phyloP scores from a whole-genome alignment of 371 early-diverging fungal species.

The Apophysomyces elegans region DNA sequence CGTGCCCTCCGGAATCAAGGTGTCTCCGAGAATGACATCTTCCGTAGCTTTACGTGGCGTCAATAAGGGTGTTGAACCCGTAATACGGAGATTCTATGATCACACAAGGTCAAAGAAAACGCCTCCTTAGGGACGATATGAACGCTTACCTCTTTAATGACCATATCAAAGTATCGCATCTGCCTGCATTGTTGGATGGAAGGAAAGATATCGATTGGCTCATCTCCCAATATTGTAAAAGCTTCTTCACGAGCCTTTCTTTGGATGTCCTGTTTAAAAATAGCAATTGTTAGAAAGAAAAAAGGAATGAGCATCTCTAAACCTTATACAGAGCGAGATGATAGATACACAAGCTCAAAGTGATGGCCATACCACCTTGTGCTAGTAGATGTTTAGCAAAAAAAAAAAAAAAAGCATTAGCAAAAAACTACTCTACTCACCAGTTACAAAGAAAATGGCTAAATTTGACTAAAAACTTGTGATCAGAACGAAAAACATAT shows the following conservation, averaged over 20 bases:
- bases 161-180: conserved; percentile 45
- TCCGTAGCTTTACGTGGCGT: conserved; percentile 14
- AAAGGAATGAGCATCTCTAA: background rate
- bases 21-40: conserved; percentile 21
- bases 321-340: conserved; percentile 22
- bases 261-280: conserved; percentile 35
- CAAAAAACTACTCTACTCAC: background rate
- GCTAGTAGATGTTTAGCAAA: conserved; percentile 9
- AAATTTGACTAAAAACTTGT: conserved; percentile 20
- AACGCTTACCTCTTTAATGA: conserved; percentile 35
- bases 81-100: conserved; percentile 15
- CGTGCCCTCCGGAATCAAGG: conserved; percentile 22
- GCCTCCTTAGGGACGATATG: background rate
- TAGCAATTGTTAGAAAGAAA: background rate
- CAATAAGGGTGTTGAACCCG: conserved; percentile 11
- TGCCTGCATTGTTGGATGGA: conserved; percentile 47
- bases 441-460: conserved; percentile 31
- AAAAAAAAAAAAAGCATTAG: background rate
- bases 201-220: conserved; percentile 38
- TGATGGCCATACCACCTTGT: conserved; percentile 22
- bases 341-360: conserved; percentile 23
- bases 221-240: conserved; percentile 48
- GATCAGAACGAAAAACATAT: background rate
- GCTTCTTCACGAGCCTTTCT: conserved; percentile 48
- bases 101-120: background rate